Base-by-base conservation (phyloP, 306 rosid species). In the Cicer pinnatifidum region DNA sequence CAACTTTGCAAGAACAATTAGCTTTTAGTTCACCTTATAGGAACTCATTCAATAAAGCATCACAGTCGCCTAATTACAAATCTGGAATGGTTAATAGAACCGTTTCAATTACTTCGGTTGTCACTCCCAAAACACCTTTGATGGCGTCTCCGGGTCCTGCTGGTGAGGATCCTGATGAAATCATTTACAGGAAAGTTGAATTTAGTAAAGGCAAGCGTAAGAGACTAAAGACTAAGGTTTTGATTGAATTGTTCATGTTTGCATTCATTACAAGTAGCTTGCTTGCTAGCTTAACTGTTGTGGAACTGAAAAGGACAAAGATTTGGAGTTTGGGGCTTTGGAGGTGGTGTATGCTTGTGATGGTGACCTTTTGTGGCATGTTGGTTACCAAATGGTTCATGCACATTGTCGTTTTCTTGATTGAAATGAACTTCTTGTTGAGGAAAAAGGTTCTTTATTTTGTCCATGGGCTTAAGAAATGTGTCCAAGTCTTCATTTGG, bases 381-480 rank as follows among this genome's bases (percentile, higher is more conserved):
- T 63, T 90, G 80, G 78, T 90, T 71, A 87, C 92, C 1, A 82
- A 71, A n/a, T 87, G 96, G 99, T 67, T 91, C 74, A 95, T 91
- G 91, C 85, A 46, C 75, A 13, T 90, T 37, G 7, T 90, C 20
- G 96, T 95, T 40, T 90, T 91, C 80, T 51, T 95, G 82, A 91
- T 95, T 52, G 99, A 95, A 79, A 73, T 82, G 69, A 95, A 95
- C 86, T 91, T 91, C 67, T 73, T 91, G 77, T 86, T 88, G 43
- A 87, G 77, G 88, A 91, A 85, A 81, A 95, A 90, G 78, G 96
- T 91, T 45, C 72, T 95, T 16, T 90, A 91, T 83, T 95, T 95
- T 86, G 99, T 95, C 61, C 93, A 95, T 85, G 99, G 96, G 9
- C 71, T 95, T 84, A 91, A 91, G 86, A 86, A 85, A 85, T 86